Conservation (phyloP, 1,284 basidiomycete species). For the Marasmius fiardii region DNA sequence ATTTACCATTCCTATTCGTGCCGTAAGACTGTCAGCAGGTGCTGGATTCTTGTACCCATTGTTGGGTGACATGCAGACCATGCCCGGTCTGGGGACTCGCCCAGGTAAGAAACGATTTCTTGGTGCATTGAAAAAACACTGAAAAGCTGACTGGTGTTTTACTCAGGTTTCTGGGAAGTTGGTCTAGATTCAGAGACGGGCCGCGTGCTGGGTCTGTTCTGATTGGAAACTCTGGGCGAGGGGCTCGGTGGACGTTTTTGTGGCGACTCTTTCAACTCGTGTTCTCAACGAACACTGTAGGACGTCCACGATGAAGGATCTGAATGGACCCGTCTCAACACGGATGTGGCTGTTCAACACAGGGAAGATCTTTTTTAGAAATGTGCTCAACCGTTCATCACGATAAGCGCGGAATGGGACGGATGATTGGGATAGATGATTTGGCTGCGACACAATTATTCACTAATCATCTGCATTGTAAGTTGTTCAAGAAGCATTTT, state of each 20-base stretch:
- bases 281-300: conserved; percentile 30
- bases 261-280: conserved; percentile 5
- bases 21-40: conserved; percentile 87
- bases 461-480: no score
- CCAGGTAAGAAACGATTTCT: conserved; percentile 55
- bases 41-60: conserved; percentile 97
- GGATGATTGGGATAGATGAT: no score
- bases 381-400: no score
- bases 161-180: conserved; percentile 79
- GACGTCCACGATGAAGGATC: no score
- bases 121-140: background rate
- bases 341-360: conserved; percentile 37
- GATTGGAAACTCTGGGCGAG: background rate
- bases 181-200: conserved; percentile 74
- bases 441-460: no score
- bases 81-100: conserved; percentile 95
- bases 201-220: conserved; percentile 67
- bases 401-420: no score
- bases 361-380: no score
- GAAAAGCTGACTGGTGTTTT: conserved; percentile 25
- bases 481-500: no score
- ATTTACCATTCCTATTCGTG: conserved; percentile 92
- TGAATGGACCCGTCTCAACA: conserved; percentile 31
- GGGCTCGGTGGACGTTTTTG: conserved; percentile 1
- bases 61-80: conserved; percentile 94